A percentile compares a stretch with the other conserved stretches of the same genome.
These are phyloP conservation scores for Eragrostis nindensis DNA, from an alignment of 176 grass and related monocot genomes.

Conservation along the genomic window DNA sequence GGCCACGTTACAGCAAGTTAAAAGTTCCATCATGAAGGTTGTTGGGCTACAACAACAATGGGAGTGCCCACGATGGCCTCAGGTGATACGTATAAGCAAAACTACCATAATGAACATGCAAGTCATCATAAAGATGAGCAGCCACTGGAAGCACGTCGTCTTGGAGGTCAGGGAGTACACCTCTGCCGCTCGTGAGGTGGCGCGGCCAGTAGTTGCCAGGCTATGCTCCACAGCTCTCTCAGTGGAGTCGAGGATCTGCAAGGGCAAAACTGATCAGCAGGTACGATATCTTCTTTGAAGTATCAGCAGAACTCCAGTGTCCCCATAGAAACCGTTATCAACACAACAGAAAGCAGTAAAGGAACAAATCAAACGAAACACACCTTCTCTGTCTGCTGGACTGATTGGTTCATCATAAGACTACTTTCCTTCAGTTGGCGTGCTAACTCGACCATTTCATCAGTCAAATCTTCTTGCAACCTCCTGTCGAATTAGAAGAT, in stretches of 20 bases:
- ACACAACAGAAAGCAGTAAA: neutral
- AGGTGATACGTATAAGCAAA: conserved; percentile 84
- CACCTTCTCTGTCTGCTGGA: conserved; percentile 81
- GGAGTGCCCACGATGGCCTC: neutral
- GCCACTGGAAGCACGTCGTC: conserved; percentile 89
- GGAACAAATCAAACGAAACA: neutral
- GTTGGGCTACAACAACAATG: neutral
- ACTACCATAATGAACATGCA: conserved; percentile 92
- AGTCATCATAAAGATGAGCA: conserved; percentile 85
- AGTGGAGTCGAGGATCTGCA: conserved; percentile 77
- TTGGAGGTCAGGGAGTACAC: conserved; percentile 73
- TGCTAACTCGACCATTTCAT: conserved; percentile 70
- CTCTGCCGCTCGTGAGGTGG: conserved; percentile 64
- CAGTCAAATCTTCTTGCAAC: conserved; percentile 79
- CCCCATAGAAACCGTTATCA: neutral
- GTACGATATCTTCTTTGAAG: neutral
- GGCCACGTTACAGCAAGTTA: neutral
- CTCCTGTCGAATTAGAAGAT: conserved; percentile 53
- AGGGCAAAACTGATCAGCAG: neutral
- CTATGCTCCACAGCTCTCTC: conserved; percentile 84
- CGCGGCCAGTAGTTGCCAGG: conserved; percentile 61
- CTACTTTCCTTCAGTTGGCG: conserved; percentile 66
- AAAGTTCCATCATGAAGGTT: neutral
- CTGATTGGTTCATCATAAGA: conserved; percentile 82
- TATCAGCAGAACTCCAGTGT: neutral